Evolutionary conservation across 2,329 filamentous ascomycete species (phyloP).

Genomic region (Pyrenophora tritici-repentis): DNA sequence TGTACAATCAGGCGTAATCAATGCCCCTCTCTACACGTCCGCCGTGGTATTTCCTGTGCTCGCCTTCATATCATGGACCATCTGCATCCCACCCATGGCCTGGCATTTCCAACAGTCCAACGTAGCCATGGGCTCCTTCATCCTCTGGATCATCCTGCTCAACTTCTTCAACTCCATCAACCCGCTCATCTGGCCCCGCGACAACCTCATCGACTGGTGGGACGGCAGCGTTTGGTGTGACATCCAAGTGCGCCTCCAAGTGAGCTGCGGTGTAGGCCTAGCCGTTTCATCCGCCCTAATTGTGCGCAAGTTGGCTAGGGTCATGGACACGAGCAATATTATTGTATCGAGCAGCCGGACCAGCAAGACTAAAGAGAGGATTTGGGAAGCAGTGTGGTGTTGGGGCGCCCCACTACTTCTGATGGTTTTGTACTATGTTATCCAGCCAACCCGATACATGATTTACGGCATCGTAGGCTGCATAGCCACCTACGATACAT

Average conservation of each 20-base stretch:
- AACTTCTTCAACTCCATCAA: conserved; percentile 66
- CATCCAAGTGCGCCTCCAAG: conserved; percentile 63
- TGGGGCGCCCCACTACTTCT: conserved; percentile 60
- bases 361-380: conserved; percentile 53
- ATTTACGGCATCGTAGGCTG: conserved; percentile 66
- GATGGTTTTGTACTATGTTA: conserved; percentile 62
- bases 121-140: conserved; percentile 61
- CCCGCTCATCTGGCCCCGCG: conserved; percentile 66
- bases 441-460: conserved; percentile 64
- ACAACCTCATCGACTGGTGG: conserved; percentile 62
- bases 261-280: conserved; percentile 58
- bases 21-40: conserved; percentile 33
- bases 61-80: conserved; percentile 55
- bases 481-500: conserved; percentile 57
- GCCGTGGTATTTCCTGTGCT: conserved; percentile 56
- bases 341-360: conserved; percentile 57
- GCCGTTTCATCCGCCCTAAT: conserved; percentile 62
- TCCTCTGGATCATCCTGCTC: conserved; percentile 60
- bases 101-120: conserved; percentile 67
- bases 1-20: background rate
- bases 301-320: conserved; percentile 62
- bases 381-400: conserved; percentile 62
- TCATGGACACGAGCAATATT: conserved; percentile 64
- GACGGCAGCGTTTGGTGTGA: conserved; percentile 67
- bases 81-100: conserved; percentile 62